Evolutionary conservation across 163 green algal species (phyloP).

Genomic region (Chlamydomonas reinhardtii): DNA sequence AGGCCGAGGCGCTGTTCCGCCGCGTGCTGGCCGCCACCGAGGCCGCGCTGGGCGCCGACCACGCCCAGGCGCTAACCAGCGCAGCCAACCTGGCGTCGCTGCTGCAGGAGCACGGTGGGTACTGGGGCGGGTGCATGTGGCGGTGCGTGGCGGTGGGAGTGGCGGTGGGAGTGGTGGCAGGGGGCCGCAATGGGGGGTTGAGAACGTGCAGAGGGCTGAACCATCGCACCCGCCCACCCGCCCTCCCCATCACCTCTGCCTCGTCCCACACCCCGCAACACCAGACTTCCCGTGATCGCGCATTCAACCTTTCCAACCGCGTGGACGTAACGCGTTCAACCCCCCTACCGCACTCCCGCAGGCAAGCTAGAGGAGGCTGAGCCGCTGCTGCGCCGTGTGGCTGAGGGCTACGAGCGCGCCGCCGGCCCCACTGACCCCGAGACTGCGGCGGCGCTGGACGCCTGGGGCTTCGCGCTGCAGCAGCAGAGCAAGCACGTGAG

Average conservation of each 20-base stretch:
- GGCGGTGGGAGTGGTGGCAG: too few relatives aligned
- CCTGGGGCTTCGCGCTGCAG: constrained; percentile 36
- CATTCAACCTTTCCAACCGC: too few relatives aligned
- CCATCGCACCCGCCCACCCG: too few relatives aligned
- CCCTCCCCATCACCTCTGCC: too few relatives aligned
- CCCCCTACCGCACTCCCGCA: too few relatives aligned
- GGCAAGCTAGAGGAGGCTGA: constrained; percentile 38
- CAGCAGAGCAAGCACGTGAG: constrained; percentile 15
- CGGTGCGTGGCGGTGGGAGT: too few relatives aligned
- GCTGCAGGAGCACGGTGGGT: constrained; percentile 32
- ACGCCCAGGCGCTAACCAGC: constrained; percentile 5
- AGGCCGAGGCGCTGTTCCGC: constrained; percentile 33
- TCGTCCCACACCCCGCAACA: too few relatives aligned
- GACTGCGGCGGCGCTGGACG: constrained; percentile 32
- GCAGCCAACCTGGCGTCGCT: constrained; percentile 31
- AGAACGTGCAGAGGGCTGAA: too few relatives aligned
- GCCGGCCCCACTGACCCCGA: constrained; percentile 21
- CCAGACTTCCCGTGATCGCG: too few relatives aligned
- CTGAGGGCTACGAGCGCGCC: neutral
- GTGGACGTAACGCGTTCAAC: too few relatives aligned
- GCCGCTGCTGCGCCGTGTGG: constrained; percentile 9
- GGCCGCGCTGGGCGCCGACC: constrained; percentile 10
- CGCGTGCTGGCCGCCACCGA: constrained; percentile 43
- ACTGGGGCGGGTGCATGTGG: neutral
- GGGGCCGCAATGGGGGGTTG: too few relatives aligned